Base-by-base conservation (phyloP, 805 yeast genomes). In the Yamadazyma tumulicola region DNA sequence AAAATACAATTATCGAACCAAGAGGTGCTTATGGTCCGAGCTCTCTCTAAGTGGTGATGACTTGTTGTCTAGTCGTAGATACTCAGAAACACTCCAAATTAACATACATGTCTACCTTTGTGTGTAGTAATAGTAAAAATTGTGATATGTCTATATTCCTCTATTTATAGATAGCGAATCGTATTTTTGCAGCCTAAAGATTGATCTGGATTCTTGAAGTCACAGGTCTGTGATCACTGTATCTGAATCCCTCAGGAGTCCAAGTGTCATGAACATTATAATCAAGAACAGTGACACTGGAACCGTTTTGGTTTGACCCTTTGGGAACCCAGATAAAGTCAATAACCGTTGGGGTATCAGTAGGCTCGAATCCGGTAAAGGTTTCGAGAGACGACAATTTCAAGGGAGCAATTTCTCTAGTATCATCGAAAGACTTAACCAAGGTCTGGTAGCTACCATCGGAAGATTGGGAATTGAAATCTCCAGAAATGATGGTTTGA, bases 221-320 rank as follows among this genome's bases (percentile, higher is more conserved):
- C 4, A 72, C 55, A 1, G 77, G 77, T 37, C 77, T 52, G 42
- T 73, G 77, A 47, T 73, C 79, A 29, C 74, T 67, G 33, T 62
- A 52, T 40, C 57, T 59, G 37, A 41, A 55, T 0, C 58, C 63
- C 30, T 51, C 62, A 35, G 57, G 59, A 41, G 59, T 32, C 25
- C 29, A 49, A 25, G 58, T 66, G 26, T 62, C 67, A 10, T 62
- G 52, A 11, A 58, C 61, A 26, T 57, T 59, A 45, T 50, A 57
- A 17, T 54, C 42, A 1, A 48, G 19, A 4, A 54, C 60, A 13
- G 30, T 46, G 19, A 48, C 55, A 14, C 28, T 33, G 20, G 40
- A 15, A 14, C 32, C 29, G 16, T 20, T 15, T 13, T 25, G 5
- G 13, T 35, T 35, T 12, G 40, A 27, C 25, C 58, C 61, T 34